phyloP scores from a whole-genome alignment of 164 flowering plant genomes.

The Saururus chinensis region DNA sequence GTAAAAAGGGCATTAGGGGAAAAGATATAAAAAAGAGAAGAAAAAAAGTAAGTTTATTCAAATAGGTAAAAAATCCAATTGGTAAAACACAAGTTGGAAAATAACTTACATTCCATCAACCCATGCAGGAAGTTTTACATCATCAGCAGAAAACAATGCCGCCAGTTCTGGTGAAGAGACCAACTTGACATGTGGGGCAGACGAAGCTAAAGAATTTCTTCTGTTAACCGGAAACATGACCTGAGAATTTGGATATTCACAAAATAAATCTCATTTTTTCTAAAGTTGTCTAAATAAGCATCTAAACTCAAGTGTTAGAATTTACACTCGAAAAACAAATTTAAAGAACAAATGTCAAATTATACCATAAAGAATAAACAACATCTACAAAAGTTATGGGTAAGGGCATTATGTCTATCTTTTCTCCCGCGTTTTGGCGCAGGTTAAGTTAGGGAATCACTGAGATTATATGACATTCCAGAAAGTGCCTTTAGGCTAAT shows the following conservation, averaged over 20 bases:
- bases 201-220: conserved; percentile 30
- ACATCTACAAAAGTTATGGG: no score
- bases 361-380: no score
- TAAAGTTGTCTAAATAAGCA: background rate
- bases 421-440: no score
- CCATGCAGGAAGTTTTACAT: conserved; percentile 89
- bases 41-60: background rate
- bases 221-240: conserved; percentile 56
- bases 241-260: conserved; percentile 15
- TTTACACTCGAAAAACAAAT: no score
- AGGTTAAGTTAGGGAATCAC: no score
- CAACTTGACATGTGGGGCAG: conserved; percentile 71
- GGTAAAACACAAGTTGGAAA: background rate
- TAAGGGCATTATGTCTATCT: background rate
- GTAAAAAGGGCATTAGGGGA: conserved; percentile 6
- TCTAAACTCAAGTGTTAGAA: no score
- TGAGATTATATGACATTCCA: no score
- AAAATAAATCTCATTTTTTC: background rate
- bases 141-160: conserved; percentile 66
- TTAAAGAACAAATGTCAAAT: no score
- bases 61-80: background rate
- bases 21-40: background rate
- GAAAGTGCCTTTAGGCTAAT: no score
- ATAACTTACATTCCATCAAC: conserved; percentile 73
- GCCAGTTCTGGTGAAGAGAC: conserved; percentile 71